These are phyloP conservation scores for Gnaphalium uliginosum DNA, from an alignment of 129 eudicot species.

Conservation along the genomic window DNA sequence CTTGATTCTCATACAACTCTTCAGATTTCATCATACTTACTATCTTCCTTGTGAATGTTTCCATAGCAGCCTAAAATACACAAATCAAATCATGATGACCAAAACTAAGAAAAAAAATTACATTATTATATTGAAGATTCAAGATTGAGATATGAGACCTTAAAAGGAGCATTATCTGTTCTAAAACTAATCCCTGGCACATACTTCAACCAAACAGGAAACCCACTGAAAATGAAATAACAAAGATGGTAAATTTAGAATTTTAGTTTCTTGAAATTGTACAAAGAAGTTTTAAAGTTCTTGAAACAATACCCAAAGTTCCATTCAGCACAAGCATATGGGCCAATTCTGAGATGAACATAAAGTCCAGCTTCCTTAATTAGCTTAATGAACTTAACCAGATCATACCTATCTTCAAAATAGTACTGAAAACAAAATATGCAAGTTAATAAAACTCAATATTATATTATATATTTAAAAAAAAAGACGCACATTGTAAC, in stretches of 20 bases:
- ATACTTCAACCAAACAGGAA: slow-evolving; percentile 98
- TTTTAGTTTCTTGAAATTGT: neutral
- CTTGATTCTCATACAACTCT: slow-evolving; percentile 73
- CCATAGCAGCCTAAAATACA: slow-evolving; percentile 79
- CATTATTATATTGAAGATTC: neutral
- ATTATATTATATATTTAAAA: neutral
- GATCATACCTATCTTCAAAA: slow-evolving; percentile 91
- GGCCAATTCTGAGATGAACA: slow-evolving; percentile 96
- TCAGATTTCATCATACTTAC: slow-evolving; percentile 94
- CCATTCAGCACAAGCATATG: slow-evolving; percentile 99
- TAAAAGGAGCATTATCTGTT: slow-evolving; percentile 94
- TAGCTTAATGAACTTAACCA: slow-evolving; percentile 89
- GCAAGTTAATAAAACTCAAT: slow-evolving; percentile 1
- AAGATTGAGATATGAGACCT: slow-evolving; percentile 50
- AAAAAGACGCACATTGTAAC: neutral
- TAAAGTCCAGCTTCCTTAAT: slow-evolving; percentile 88
- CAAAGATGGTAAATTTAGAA: slow-evolving; percentile 16
- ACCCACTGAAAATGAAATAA: slow-evolving; percentile 63
- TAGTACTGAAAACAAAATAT: slow-evolving; percentile 58
- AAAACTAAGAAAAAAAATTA: neutral
- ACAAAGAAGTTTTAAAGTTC: neutral
- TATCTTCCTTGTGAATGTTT: slow-evolving; percentile 79
- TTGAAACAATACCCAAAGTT: slow-evolving; percentile 78
- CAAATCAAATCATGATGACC: neutral
- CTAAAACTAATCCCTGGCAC: slow-evolving; percentile 95